These are phyloP conservation scores for Tricholoma saponaceum DNA, from an alignment of 768 basidiomycete genomes.

Conservation along the genomic window DNA sequence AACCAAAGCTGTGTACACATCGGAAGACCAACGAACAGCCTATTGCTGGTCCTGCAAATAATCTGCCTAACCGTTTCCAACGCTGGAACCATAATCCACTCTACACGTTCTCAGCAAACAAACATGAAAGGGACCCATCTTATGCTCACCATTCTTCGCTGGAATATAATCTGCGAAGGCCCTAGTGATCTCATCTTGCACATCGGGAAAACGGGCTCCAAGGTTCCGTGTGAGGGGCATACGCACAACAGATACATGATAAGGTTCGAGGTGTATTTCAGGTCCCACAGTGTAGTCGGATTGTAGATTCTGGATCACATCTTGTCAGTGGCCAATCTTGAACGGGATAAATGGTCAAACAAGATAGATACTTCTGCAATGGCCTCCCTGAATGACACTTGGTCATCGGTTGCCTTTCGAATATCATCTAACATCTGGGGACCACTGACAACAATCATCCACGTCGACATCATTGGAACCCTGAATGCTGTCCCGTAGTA, in stretches of 20 bases:
- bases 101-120: slow-evolving; percentile 14
- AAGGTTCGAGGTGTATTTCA: slow-evolving; percentile 23
- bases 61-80: slow-evolving; percentile 28
- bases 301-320: too few species aligned
- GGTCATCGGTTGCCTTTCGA: slow-evolving; percentile 25
- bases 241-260: slow-evolving; percentile 28
- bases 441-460: slow-evolving; percentile 29
- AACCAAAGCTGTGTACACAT: slow-evolving; percentile 23
- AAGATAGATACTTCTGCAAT: background rate
- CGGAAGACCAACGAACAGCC: slow-evolving; percentile 42
- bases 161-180: slow-evolving; percentile 31
- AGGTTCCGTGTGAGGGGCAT: slow-evolving; percentile 31
- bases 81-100: slow-evolving; percentile 29
- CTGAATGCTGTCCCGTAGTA: slow-evolving; percentile 18
- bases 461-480: slow-evolving; percentile 20
- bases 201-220: too few species aligned
- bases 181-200: too few species aligned
- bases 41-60: slow-evolving; percentile 37
- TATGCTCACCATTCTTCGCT: slow-evolving; percentile 21
- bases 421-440: slow-evolving; percentile 28
- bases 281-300: slow-evolving; percentile 33
- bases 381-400: slow-evolving; percentile 17
- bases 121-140: background rate
- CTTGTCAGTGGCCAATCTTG: slow-evolving; percentile 12
- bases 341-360: background rate